phyloP scores from a whole-genome alignment of 148 eudicot genomes.

The Dianthus caryophyllus region DNA sequence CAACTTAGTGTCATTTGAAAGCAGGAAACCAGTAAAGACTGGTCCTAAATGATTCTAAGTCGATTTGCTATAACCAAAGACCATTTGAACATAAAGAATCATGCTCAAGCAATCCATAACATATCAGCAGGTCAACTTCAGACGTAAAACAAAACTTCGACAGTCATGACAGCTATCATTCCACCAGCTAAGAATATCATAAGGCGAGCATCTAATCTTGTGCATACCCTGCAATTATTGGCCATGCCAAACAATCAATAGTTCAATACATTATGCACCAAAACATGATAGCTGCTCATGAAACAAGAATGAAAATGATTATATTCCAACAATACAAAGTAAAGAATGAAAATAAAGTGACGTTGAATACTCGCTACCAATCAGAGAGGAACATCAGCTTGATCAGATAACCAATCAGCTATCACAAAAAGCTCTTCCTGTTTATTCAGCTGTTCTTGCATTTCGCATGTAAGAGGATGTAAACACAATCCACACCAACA shows the following conservation, averaged over 20 bases:
- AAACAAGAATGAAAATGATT: constrained; percentile 20
- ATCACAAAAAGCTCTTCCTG: constrained; percentile 5
- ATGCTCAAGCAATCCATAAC: constrained; percentile 71
- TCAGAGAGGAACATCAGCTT: constrained; percentile 5
- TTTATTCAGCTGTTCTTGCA: constrained; percentile 12
- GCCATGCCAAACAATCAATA: constrained; percentile 89
- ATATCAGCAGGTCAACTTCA: constrained; percentile 86
- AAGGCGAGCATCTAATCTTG: constrained; percentile 89
- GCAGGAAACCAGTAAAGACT: constrained; percentile 25
- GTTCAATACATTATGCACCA: constrained; percentile 29
- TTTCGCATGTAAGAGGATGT: constrained; percentile 3
- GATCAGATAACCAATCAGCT: constrained; percentile 1
- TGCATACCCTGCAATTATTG: constrained; percentile 94
- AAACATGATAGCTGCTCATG: constrained; percentile 32
- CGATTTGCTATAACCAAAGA: constrained; percentile 49
- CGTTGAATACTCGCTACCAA: constrained; percentile 4
- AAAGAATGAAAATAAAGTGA: neutral
- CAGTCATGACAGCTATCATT: constrained; percentile 74
- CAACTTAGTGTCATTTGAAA: constrained; percentile 5
- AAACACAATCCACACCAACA: constrained; percentile 3
- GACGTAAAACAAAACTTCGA: constrained; percentile 77
- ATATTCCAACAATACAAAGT: neutral
- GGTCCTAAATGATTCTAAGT: constrained; percentile 36
- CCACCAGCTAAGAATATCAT: constrained; percentile 98
- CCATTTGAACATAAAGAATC: constrained; percentile 44